Evolutionary conservation across 768 basidiomycete species (phyloP), one percentile per base, ranked within the genome.

Genomic region (Galerina marginata): DNA sequence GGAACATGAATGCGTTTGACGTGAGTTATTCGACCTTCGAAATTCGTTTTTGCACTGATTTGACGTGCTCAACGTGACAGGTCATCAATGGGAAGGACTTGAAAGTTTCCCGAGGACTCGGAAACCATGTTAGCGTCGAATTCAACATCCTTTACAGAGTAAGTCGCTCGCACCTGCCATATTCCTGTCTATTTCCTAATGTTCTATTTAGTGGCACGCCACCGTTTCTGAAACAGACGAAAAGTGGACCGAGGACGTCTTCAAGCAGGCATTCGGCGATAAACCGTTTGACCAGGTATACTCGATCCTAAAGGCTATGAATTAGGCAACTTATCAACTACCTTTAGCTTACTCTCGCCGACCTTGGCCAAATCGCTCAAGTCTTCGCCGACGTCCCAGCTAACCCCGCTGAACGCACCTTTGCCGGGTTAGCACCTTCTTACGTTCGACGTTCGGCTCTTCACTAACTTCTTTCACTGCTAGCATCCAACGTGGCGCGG

Each of bases 111-210:
- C 79, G 86, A 9, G 91, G 89, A 6, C 74, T 79, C 45, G 90
- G 90, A 14, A 90, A 91, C 64, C 83, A 83, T 58, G 80, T 81
- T 56, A 90, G 88, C 29, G 77, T 89, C 25, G 91, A 92, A 67
- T 91, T 91, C 75, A 90, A 80, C 46, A 54, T 81, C n/a, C 67
- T 82, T 2, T 83, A 83, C 69, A 59, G 79, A 36, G 79, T 80
- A 63, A 46, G 72, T 48, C 29, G 7, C 4, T 2, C 1, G 63
- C 6, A 14, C 16, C 6, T 9, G 2, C 11, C 20, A 25, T 53
- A 9, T 6, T 53, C 15, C 14, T n/a, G 29, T 38, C n/a, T 6
- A 49, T 12, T 39, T 33, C 1, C 23, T 29, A 14, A n/a, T 4
- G 26, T 36, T 54, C n/a, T 20, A 7, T 12, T 6, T 57, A 80